Percentiles rank a stretch among this genome's conserved stretches.
Evolutionary conservation across 140 eudicot species (phyloP).

Genomic region (Stevia rebaudiana): DNA sequence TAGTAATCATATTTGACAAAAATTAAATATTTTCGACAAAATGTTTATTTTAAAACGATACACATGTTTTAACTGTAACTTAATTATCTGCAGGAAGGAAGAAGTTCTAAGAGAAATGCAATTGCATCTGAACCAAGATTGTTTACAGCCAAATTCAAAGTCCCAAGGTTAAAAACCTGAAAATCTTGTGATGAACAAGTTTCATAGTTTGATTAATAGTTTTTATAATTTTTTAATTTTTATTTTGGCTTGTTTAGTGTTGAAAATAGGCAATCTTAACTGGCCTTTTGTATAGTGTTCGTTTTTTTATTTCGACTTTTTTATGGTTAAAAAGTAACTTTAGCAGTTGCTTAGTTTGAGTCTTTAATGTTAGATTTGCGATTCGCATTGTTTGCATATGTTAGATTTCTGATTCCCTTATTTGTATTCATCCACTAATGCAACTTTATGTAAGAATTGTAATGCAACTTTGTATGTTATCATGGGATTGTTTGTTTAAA

Average conservation of each 20-base stretch:
- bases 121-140: slow-evolving; percentile 40
- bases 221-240: background rate
- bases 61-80: background rate
- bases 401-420: background rate
- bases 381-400: background rate
- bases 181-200: slow-evolving; percentile 3
- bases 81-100: slow-evolving; percentile 38
- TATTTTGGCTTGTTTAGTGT: slow-evolving; percentile 8
- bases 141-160: slow-evolving; percentile 66
- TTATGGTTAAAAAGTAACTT: slow-evolving; percentile 3
- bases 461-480: background rate
- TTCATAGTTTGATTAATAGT: background rate
- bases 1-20: too few species aligned
- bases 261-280: background rate
- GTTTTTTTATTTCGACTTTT: background rate
- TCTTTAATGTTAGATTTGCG: background rate
- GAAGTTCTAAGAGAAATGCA: slow-evolving; percentile 59
- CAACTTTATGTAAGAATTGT: background rate
- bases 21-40: too few species aligned
- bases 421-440: background rate
- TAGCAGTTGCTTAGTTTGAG: background rate
- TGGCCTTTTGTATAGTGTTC: background rate
- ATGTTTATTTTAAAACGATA: background rate
- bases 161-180: slow-evolving; percentile 55
- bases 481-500: too few species aligned